Evolutionary conservation across 2,329 filamentous ascomycete species (phyloP).

Genomic region (Phyllosticta citribraziliensis): DNA sequence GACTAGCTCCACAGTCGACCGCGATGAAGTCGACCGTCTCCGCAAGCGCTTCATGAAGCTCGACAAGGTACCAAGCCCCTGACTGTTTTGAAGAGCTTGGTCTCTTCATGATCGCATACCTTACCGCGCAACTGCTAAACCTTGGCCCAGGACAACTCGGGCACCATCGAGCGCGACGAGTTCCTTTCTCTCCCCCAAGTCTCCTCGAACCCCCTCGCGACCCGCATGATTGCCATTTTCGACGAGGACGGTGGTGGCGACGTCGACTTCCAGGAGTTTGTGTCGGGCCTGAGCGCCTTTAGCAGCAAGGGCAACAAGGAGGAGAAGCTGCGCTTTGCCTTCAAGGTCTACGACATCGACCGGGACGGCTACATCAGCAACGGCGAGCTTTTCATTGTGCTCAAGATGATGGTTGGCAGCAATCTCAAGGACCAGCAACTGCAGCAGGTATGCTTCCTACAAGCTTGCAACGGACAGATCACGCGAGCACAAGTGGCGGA

Average conservation of each 20-base stretch:
- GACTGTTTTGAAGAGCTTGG: background rate
- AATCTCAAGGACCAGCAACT: conserved; percentile 98
- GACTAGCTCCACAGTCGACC: conserved; percentile 59
- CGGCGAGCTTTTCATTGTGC: conserved; percentile 95
- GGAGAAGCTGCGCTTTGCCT: conserved; percentile 94
- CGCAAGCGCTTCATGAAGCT: conserved; percentile 99
- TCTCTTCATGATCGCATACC: conserved; percentile 7
- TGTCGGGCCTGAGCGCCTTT: conserved; percentile 89
- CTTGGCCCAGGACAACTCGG: conserved; percentile 75
- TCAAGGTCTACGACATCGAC: conserved; percentile 99
- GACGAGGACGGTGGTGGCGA: conserved; percentile 97
- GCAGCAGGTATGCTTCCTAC: conserved; percentile 52
- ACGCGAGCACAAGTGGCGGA: background rate
- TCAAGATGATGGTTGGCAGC: conserved; percentile 99
- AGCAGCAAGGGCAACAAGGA: conserved; percentile 98
- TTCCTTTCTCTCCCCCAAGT: conserved; percentile 96
- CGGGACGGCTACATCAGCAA: conserved; percentile 98
- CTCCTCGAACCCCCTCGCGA: conserved; percentile 93
- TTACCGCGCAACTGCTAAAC: background rate
- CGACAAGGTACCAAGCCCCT: conserved; percentile 62
- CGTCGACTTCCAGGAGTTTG: conserved; percentile 98
- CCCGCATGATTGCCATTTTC: conserved; percentile 98
- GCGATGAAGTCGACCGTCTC: conserved; percentile 91
- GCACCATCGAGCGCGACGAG: conserved; percentile 96
- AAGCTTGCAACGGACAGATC: background rate